Evolutionary conservation across 257 asterid species (phyloP).

Genomic region (Gentiana dahurica): DNA sequence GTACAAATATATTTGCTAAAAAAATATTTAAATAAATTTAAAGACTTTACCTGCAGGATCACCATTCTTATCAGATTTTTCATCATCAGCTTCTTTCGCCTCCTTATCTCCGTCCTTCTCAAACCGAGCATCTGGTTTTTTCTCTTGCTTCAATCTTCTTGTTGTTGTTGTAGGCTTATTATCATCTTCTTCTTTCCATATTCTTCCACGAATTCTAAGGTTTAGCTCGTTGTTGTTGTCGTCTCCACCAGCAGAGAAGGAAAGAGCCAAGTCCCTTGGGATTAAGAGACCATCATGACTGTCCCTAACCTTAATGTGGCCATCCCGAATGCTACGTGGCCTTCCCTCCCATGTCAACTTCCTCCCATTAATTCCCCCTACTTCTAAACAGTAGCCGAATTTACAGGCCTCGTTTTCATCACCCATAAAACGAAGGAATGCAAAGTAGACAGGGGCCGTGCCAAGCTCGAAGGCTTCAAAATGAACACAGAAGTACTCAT

Average conservation of each 20-base stretch:
- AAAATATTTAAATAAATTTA: too few species aligned
- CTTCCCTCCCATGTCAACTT: constrained; percentile 30
- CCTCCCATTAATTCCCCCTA: constrained; percentile 24
- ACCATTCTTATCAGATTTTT: too few species aligned
- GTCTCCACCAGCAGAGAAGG: constrained; percentile 17
- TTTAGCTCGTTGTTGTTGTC: constrained; percentile 21
- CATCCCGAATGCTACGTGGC: constrained; percentile 31
- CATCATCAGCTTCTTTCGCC: too few species aligned
- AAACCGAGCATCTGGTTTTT: too few species aligned
- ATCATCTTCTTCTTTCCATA: constrained; percentile 15
- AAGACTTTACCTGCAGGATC: too few species aligned
- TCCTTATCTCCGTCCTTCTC: too few species aligned
- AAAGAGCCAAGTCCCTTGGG: constrained; percentile 24
- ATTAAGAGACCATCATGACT: constrained; percentile 27
- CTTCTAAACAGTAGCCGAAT: constrained; percentile 28
- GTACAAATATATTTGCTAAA: too few species aligned
- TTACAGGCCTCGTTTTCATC: constrained; percentile 25
- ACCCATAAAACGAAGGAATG: constrained; percentile 34
- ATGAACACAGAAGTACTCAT: constrained; percentile 26
- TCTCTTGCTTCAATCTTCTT: too few species aligned
- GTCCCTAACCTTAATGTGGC: constrained; percentile 25
- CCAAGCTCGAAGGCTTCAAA: constrained; percentile 32
- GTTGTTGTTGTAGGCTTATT: too few species aligned
- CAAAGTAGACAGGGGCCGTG: constrained; percentile 30
- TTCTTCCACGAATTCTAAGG: constrained; percentile 24